Evolutionary conservation across 139 green algal species (phyloP).

Genomic region (Coelastrella sp.): DNA sequence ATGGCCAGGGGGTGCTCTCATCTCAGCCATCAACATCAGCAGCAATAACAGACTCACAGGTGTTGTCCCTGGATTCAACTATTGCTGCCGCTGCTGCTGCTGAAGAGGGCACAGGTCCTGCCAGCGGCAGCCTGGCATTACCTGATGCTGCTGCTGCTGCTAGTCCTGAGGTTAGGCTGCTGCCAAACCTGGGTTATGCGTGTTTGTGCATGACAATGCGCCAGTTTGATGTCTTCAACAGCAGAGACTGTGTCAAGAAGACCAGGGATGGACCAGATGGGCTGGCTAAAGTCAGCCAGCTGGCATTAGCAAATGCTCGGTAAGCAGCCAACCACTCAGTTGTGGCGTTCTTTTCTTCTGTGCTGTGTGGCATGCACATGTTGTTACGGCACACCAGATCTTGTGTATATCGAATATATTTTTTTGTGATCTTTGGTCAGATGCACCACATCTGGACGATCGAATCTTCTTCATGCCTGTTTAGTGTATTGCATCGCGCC

Average conservation of each 20-base stretch:
- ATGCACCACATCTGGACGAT: too few species aligned
- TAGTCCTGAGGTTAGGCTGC: conserved; percentile 27
- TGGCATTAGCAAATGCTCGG: conserved; percentile 68
- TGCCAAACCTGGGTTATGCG: conserved; percentile 79
- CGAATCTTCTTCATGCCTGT: too few species aligned
- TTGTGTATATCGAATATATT: too few species aligned
- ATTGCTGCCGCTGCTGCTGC: not conserved
- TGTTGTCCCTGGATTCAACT: not conserved
- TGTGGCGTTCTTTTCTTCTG: not conserved
- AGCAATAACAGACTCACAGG: too few species aligned
- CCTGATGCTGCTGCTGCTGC: conserved; percentile 20
- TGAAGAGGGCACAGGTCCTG: not conserved
- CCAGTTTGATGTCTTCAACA: conserved; percentile 48
- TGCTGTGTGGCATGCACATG: not conserved
- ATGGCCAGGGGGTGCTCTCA: not conserved
- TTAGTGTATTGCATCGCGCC: too few species aligned
- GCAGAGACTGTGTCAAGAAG: conserved; percentile 55
- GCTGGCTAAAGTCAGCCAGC: conserved; percentile 59
- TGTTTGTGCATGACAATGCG: conserved; percentile 72
- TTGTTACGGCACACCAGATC: not conserved
- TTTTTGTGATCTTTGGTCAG: too few species aligned
- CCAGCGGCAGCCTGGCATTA: not conserved
- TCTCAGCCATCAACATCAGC: not conserved
- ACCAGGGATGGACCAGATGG: conserved; percentile 48
- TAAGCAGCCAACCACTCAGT: not conserved